phyloP scores from a whole-genome alignment of 768 basidiomycete genomes.

The Kockovaella imperatae region DNA sequence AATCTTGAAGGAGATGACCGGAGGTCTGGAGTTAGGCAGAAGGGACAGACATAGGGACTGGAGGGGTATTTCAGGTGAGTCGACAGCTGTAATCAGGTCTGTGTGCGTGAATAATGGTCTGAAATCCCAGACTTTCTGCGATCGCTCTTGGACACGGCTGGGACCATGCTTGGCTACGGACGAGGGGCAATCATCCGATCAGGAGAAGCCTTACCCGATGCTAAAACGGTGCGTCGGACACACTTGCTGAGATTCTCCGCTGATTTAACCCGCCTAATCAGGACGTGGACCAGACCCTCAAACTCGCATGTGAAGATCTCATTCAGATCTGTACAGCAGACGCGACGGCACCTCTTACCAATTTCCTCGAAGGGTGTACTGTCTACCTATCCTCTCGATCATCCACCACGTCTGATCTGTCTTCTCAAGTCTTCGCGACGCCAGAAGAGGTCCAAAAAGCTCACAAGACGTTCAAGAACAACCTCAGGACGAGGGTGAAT shows the following conservation, averaged over 20 bases:
- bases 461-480: constrained; percentile 51
- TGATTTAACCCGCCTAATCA: constrained; percentile 34
- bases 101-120: background rate
- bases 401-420: constrained; percentile 33
- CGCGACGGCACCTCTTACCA: constrained; percentile 56
- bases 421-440: constrained; percentile 51
- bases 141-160: constrained; percentile 33
- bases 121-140: constrained; percentile 31
- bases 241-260: background rate
- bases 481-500: constrained; percentile 51
- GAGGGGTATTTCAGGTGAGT: constrained; percentile 35
- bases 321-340: constrained; percentile 58
- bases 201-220: constrained; percentile 48
- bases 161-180: constrained; percentile 35
- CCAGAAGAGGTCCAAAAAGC: constrained; percentile 51
- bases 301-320: constrained; percentile 73
- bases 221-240: constrained; percentile 55
- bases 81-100: background rate
- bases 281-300: constrained; percentile 81
- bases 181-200: constrained; percentile 12
- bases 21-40: constrained; percentile 50
- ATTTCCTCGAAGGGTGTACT: constrained; percentile 57
- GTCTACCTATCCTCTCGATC: constrained; percentile 36
- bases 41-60: constrained; percentile 40
- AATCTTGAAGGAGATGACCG: constrained; percentile 81